Percentiles rank a stretch among this genome's conserved stretches.
Conservation (phyloP, 208 protist genomes). For the Leishmania turanica region DNA sequence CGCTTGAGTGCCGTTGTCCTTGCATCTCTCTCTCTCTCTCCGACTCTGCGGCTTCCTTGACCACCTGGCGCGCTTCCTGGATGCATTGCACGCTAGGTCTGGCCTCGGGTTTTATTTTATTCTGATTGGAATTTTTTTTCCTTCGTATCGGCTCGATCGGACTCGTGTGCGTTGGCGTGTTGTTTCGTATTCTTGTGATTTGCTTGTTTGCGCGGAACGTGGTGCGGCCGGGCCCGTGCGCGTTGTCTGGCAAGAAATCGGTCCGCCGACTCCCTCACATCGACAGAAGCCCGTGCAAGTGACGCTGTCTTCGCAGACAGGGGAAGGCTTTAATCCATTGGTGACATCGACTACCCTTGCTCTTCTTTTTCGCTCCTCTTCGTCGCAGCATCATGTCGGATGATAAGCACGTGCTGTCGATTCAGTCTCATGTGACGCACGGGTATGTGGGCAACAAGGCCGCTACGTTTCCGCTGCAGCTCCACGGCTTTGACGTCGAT, state of each 20-base stretch:
- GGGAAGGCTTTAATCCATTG: background rate
- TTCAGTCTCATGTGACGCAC: conserved; percentile 96
- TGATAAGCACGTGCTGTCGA: conserved; percentile 87
- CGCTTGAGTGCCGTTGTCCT: background rate
- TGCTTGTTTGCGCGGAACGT: background rate
- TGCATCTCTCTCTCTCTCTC: background rate
- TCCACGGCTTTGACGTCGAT: conserved; percentile 96
- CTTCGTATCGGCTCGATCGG: background rate
- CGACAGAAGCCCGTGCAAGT: background rate
- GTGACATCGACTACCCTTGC: no score
- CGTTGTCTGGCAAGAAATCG: background rate
- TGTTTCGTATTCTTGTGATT: background rate
- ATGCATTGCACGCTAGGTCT: background rate
- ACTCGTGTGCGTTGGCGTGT: background rate
- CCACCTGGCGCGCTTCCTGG: background rate
- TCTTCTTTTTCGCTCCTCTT: background rate
- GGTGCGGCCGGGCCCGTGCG: background rate
- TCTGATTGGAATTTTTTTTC: background rate
- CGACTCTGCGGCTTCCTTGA: background rate
- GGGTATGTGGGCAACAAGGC: conserved; percentile 97
- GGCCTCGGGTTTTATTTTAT: background rate
- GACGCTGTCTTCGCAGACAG: background rate
- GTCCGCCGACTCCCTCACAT: background rate
- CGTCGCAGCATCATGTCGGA: conserved; percentile 12
- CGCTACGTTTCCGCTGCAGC: conserved; percentile 93